phyloP scores from a whole-genome alignment of 208 protist species.

The Leishmania tarentolae region DNA sequence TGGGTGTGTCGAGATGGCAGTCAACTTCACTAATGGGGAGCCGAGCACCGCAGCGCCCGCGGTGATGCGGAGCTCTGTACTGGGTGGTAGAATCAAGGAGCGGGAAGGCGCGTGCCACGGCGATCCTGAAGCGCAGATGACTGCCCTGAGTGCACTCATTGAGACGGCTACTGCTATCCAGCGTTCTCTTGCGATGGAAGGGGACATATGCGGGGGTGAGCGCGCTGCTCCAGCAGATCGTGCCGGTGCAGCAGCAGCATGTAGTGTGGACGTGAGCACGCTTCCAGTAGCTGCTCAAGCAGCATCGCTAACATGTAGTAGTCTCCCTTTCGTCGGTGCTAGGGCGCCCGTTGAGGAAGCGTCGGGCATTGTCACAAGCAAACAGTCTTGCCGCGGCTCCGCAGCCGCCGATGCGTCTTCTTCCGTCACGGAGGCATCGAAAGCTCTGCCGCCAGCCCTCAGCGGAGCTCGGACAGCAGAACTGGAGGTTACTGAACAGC shows the following conservation, averaged over 20 bases:
- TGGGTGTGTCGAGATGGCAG: not conserved
- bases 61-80: not conserved
- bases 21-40: not conserved
- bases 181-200: not conserved
- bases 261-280: not conserved
- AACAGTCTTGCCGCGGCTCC: not conserved
- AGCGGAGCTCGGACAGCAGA: not conserved
- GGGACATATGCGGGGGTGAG: not conserved
- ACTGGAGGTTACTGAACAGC: not conserved
- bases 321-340: not conserved
- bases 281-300: not conserved
- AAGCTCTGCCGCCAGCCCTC: not conserved
- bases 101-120: not conserved
- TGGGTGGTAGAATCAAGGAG: not conserved
- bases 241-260: not conserved
- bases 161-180: constrained; percentile 16
- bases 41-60: too few relatives aligned
- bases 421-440: not conserved
- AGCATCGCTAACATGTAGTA: not conserved
- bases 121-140: constrained; percentile 9
- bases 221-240: too few relatives aligned
- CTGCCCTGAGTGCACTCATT: constrained; percentile 14
- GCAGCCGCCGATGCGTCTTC: not conserved
- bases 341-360: not conserved
- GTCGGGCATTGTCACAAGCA: not conserved